Base-by-base conservation (phyloP, 805 yeast genomes). In the Candida ortonii region DNA sequence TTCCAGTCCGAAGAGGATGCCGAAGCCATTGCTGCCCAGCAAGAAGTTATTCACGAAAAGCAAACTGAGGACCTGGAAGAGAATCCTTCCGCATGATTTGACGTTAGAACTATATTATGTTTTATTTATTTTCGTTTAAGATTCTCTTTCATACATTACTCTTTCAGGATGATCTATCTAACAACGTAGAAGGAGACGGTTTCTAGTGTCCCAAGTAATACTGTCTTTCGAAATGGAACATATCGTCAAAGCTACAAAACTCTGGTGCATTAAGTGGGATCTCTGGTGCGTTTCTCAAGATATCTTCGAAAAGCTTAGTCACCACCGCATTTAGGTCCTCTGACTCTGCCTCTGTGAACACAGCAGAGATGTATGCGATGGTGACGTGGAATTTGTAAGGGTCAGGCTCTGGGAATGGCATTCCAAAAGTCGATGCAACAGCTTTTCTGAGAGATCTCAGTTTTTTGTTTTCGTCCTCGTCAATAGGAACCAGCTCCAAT, bases 1-100 rank as follows among this genome's bases (percentile, higher is more conserved):
- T 43, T 50, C 11, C 43, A 41, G 25, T 38, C 33, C 11, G 40
- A 25, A 4, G 46, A 36, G 24, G 52, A 47, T 11, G 52, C 43
- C 25, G 49, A 48, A n/a, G 26, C 33, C n/a, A n/a, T n/a, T n/a
- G n/a, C n/a, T n/a, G n/a, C n/a, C n/a, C n/a, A n/a, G n/a, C n/a
- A n/a, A n/a, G n/a, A n/a, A n/a, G n/a, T n/a, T n/a, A n/a, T n/a
- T n/a, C n/a, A n/a, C n/a, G n/a, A n/a, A n/a, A n/a, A n/a, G n/a
- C n/a, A n/a, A n/a, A n/a, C n/a, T n/a, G n/a, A n/a, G n/a, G n/a
- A n/a, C n/a, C n/a, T n/a, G n/a, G n/a, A n/a, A n/a, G n/a, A n/a
- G n/a, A n/a, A n/a, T n/a, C n/a, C n/a, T n/a, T n/a, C n/a, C n/a
- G n/a, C n/a, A n/a, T n/a, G n/a, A n/a, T n/a, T n/a, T n/a, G n/a